Conservation (phyloP, 176 grass and related monocot genomes). For the Cymbopogon citratus region DNA sequence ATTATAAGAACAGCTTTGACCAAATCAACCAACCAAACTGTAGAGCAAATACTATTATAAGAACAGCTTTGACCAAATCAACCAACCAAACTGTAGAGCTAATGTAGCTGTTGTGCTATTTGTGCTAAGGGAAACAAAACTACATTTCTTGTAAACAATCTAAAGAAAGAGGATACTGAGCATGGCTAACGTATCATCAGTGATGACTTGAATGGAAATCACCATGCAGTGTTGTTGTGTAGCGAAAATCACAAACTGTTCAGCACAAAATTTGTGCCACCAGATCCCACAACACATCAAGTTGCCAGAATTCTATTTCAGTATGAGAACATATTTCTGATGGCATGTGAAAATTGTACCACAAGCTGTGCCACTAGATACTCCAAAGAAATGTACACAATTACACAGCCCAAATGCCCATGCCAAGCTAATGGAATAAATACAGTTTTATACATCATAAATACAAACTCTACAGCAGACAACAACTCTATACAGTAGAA, state of each 20-base stretch:
- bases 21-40: not conserved
- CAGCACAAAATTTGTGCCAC: not conserved
- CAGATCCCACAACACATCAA: not conserved
- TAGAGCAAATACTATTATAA: not conserved
- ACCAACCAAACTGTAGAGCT: not conserved
- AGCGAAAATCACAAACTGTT: not conserved
- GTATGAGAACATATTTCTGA: not conserved
- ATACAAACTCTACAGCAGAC: not conserved
- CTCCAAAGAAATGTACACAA: not conserved
- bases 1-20: not conserved
- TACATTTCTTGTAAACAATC: not conserved
- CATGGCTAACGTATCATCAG: not conserved
- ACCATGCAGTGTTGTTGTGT: not conserved
- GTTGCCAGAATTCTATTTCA: not conserved
- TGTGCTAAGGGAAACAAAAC: not conserved
- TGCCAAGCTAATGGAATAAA: not conserved
- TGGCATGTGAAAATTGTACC: not conserved
- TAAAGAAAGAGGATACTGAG: not conserved
- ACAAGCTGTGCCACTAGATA: not conserved
- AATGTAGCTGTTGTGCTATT: not conserved
- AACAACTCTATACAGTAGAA: not conserved
- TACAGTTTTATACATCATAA: too few relatives aligned
- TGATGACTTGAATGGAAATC: not conserved
- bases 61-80: constrained; percentile 3
- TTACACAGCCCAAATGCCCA: not conserved